These are phyloP conservation scores for Hymenoscyphus repandus DNA, from an alignment of 2,329 filamentous ascomycete species.

Conservation along the genomic window DNA sequence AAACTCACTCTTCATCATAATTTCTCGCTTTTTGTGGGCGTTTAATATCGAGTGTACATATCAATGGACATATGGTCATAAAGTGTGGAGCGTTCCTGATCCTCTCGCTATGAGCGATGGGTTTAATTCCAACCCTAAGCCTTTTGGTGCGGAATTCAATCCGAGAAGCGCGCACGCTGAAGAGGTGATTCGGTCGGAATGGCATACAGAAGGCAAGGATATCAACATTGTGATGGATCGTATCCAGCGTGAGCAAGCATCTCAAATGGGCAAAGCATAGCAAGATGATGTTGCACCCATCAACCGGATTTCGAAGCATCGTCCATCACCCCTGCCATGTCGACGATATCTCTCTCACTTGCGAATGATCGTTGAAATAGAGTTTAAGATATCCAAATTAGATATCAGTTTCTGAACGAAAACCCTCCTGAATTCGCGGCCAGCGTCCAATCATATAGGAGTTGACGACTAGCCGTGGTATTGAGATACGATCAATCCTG, in stretches of 20 bases:
- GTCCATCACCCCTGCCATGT: no score
- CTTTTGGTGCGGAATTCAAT: conserved; percentile 1
- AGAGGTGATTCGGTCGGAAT: conserved; percentile 1
- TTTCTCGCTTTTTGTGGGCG: conserved; percentile 32
- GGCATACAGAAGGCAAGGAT: conserved; percentile 3
- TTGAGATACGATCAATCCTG: no score
- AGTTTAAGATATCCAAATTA: no score
- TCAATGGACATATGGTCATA: conserved; percentile 1
- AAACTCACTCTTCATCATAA: conserved; percentile 27
- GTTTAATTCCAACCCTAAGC: conserved; percentile 4
- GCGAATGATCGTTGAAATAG: no score
- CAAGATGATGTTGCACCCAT: no score
- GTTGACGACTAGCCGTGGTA: no score
- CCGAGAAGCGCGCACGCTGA: background rate
- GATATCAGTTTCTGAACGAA: no score
- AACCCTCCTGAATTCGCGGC: no score
- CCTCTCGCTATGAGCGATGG: conserved; percentile 6
- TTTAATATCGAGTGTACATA: conserved; percentile 8
- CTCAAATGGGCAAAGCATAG: conserved; percentile 5
- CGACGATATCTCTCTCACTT: no score
- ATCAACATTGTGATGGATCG: conserved; percentile 4
- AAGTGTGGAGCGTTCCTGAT: conserved; percentile 2
- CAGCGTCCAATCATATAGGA: no score
- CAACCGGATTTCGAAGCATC: no score
- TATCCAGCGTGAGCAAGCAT: conserved; percentile 2